Evolutionary conservation across 2,329 filamentous ascomycete genomes (phyloP).

Genomic region (Neofusicoccum laricinum): DNA sequence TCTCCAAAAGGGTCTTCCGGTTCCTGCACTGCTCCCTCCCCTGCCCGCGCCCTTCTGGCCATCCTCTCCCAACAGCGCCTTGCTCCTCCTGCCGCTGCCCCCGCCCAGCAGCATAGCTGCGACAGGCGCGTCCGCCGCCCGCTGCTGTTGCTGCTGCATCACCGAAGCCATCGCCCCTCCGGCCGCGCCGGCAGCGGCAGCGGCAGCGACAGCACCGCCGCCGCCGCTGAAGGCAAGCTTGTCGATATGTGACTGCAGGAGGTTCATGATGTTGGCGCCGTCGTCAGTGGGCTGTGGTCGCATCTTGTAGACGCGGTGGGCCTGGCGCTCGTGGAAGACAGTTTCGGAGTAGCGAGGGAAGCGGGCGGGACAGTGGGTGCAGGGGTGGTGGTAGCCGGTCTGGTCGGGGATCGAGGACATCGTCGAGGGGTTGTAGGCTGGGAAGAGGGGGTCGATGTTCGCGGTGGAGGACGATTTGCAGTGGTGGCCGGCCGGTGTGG

Average conservation of each 20-base stretch:
- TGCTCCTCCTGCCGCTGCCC: neutral
- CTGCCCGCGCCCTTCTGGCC: neutral
- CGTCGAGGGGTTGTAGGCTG: neutral
- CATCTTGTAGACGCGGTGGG: constrained; percentile 4
- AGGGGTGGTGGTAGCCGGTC: neutral
- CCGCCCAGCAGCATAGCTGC: neutral
- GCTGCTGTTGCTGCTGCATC: neutral
- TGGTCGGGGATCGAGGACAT: neutral
- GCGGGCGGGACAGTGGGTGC: neutral
- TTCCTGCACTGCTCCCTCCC: no score
- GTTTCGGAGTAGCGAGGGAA: neutral
- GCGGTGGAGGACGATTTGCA: neutral
- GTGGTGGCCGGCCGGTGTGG: neutral
- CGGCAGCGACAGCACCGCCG: neutral
- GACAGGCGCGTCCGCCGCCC: neutral
- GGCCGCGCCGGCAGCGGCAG: neutral
- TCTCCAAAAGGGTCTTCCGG: no score
- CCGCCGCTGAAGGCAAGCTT: neutral
- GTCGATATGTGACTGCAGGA: neutral
- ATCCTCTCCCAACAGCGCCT: neutral
- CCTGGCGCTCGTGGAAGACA: constrained; percentile 19
- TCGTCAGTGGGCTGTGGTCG: neutral
- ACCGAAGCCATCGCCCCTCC: neutral
- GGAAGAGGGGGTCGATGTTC: neutral
- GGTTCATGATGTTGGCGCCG: neutral